These are phyloP conservation scores for Azolla pinnata DNA, from an alignment of 75 land plant species.

Conservation along the genomic window DNA sequence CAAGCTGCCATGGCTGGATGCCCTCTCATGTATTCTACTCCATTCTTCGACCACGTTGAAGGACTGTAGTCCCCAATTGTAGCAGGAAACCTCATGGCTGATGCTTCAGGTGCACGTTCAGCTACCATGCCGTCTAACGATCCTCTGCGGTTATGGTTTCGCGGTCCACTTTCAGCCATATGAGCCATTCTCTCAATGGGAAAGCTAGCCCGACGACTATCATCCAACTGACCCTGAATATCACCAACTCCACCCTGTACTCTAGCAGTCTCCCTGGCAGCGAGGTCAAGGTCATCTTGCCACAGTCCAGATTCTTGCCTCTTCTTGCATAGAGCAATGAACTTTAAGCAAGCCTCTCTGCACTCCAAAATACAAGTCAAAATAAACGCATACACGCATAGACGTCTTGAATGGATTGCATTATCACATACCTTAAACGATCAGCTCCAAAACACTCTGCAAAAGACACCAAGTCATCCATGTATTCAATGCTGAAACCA, in stretches of 20 bases:
- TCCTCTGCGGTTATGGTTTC: not conserved
- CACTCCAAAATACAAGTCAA: not conserved
- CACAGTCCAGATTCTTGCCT: constrained; percentile 25
- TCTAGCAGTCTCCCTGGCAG: constrained; percentile 10
- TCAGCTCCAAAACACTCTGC: constrained; percentile 48
- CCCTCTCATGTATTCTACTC: not conserved
- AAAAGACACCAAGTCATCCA: constrained; percentile 39
- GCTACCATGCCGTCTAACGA: not conserved
- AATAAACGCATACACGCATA: not conserved
- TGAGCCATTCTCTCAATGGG: too few species aligned
- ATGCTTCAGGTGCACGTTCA: not conserved
- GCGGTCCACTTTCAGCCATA: constrained; percentile 7
- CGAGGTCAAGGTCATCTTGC: constrained; percentile 16
- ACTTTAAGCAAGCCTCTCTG: constrained; percentile 32
- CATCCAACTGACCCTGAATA: constrained; percentile 12
- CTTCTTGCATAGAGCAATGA: constrained; percentile 25
- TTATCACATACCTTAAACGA: constrained; percentile 29
- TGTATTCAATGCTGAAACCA: constrained; percentile 36
- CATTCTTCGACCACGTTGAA: not conserved
- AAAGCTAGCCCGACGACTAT: constrained; percentile 1
- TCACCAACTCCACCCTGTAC: constrained; percentile 3
- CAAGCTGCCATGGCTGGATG: constrained; percentile 13
- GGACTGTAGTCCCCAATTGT: not conserved
- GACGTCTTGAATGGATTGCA: not conserved
- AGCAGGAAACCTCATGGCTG: constrained; percentile 1